These are phyloP conservation scores for Starmerella riodocensis DNA, from an alignment of 805 yeast genomes.

Conservation along the genomic window DNA sequence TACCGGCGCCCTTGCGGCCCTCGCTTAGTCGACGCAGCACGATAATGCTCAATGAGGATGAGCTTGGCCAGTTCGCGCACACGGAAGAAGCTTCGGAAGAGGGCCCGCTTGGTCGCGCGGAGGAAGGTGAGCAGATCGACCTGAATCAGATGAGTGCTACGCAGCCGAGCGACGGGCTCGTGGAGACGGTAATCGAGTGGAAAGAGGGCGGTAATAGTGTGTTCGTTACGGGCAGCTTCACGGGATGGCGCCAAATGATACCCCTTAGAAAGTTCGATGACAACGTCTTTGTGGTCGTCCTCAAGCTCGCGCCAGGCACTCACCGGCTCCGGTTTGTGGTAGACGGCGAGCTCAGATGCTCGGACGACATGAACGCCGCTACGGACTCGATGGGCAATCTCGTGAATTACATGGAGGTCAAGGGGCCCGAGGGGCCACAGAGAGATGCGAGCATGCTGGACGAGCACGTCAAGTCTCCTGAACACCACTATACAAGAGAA, in stretches of 20 bases:
- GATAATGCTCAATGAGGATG: conserved; percentile 20
- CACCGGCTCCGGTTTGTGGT: conserved; percentile 89
- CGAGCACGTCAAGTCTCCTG: neutral
- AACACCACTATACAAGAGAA: conserved; percentile 33
- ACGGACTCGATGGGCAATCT: conserved; percentile 95
- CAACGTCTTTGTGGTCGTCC: conserved; percentile 25
- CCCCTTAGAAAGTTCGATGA: conserved; percentile 44
- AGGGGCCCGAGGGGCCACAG: conserved; percentile 12
- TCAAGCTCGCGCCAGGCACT: conserved; percentile 62
- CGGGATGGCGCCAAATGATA: conserved; percentile 98
- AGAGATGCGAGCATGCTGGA: conserved; percentile 8
- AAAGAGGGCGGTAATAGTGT: conserved; percentile 92
- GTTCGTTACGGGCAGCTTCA: conserved; percentile 92
- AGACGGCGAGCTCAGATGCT: conserved; percentile 80
- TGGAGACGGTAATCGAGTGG: conserved; percentile 40
- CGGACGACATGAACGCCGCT: conserved; percentile 86
- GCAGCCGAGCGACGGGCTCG: conserved; percentile 16
- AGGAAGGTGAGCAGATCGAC: conserved; percentile 24
- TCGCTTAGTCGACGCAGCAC: conserved; percentile 18
- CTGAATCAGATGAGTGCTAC: conserved; percentile 9
- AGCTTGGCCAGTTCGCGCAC: conserved; percentile 6
- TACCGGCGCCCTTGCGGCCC: conserved; percentile 7
- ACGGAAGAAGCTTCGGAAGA: conserved; percentile 10
- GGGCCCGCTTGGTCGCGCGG: conserved; percentile 23
- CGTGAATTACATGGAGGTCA: conserved; percentile 59